Percentiles rank a stretch among this genome's conserved stretches.
phyloP scores from a whole-genome alignment of 1,284 basidiomycete genomes.

The Cystobasidium slooffiae region DNA sequence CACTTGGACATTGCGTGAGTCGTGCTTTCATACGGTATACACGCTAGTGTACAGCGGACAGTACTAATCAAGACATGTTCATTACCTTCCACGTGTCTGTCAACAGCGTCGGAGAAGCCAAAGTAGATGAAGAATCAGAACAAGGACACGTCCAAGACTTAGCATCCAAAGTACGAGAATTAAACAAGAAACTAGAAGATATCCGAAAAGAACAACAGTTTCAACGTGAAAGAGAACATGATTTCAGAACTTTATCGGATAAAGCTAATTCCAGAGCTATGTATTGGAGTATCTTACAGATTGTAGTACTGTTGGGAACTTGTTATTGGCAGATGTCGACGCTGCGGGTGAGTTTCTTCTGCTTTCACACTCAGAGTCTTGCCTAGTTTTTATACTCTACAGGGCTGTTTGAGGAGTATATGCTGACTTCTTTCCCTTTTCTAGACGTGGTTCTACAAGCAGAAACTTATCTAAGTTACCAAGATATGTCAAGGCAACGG shows the following conservation, averaged over 20 bases:
- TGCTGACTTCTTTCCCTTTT: conserved; percentile 2
- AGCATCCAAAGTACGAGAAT: conserved; percentile 80
- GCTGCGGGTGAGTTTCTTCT: conserved; percentile 69
- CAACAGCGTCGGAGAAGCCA: conserved; percentile 51
- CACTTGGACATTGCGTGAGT: conserved; percentile 80
- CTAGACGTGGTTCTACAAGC: conserved; percentile 38
- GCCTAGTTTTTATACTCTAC: not conserved
- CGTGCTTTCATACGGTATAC: conserved; percentile 61
- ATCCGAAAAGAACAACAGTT: conserved; percentile 96
- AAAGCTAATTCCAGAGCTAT: conserved; percentile 83
- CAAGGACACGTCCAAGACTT: conserved; percentile 84
- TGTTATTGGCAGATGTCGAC: conserved; percentile 93
- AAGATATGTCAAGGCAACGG: too few relatives aligned
- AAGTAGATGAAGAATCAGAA: conserved; percentile 61
- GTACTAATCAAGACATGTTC: not conserved
- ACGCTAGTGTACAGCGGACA: not conserved
- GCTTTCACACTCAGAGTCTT: too few relatives aligned
- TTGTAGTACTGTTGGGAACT: conserved; percentile 78
- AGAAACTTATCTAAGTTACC: conserved; percentile 33
- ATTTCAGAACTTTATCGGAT: conserved; percentile 87
- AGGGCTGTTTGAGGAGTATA: not conserved
- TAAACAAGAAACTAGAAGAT: conserved; percentile 91
- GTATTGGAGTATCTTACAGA: conserved; percentile 90
- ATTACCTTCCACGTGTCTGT: not conserved
- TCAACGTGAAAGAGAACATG: conserved; percentile 88